phyloP scores from a whole-genome alignment of 768 basidiomycete genomes.

The Rossbeevera mucosa region DNA sequence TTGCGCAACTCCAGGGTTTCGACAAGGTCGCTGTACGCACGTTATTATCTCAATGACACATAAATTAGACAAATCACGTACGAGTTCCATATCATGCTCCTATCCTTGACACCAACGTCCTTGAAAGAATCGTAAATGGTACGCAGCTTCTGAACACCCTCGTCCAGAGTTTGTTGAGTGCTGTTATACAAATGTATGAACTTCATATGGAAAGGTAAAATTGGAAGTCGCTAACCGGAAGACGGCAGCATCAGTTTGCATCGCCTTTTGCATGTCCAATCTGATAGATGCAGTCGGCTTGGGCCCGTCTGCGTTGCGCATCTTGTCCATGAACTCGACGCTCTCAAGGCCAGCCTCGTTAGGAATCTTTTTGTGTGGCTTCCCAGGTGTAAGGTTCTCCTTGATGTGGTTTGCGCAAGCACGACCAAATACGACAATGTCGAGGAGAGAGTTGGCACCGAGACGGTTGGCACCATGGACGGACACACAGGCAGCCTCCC shows the following conservation, averaged over 20 bases:
- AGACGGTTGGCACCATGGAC: constrained; percentile 99
- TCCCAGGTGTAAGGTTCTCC: constrained; percentile 84
- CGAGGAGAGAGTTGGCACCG: constrained; percentile 97
- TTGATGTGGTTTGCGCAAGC: constrained; percentile 98
- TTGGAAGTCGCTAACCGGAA: constrained; percentile 57
- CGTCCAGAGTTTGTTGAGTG: constrained; percentile 83
- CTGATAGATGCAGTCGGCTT: constrained; percentile 88
- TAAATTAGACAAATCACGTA: constrained; percentile 41
- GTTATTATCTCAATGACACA: constrained; percentile 8
- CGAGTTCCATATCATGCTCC: constrained; percentile 99
- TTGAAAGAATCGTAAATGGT: constrained; percentile 85
- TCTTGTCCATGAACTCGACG: constrained; percentile 85
- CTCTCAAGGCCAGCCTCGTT: constrained; percentile 81
- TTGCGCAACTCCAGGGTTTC: constrained; percentile 98
- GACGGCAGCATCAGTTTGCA: constrained; percentile 97
- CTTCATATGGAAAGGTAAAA: not conserved
- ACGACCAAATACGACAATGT: constrained; percentile 98
- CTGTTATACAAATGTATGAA: constrained; percentile 34
- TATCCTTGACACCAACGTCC: constrained; percentile 93
- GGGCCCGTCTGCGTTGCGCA: constrained; percentile 77
- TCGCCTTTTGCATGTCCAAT: constrained; percentile 96
- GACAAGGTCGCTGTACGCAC: constrained; percentile 70
- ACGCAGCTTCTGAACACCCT: constrained; percentile 85
- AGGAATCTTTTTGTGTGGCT: constrained; percentile 83
- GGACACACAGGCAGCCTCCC: constrained; percentile 97